Base-by-base conservation (phyloP, 805 yeast species). In the Cyberlindnera misumaiensis region DNA sequence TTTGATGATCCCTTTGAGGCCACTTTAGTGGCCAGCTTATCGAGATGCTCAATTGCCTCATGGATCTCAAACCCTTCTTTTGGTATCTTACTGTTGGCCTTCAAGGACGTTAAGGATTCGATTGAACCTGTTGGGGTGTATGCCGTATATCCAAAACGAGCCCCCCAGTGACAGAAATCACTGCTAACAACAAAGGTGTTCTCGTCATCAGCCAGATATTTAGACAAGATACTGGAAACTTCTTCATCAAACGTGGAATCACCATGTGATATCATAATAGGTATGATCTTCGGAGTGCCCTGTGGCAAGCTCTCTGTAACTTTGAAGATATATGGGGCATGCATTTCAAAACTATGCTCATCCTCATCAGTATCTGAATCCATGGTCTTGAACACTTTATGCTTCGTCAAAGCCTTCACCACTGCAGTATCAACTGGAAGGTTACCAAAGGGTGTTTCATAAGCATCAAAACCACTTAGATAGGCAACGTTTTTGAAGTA, bases 111-210 rank as follows among this genome's bases (percentile, higher is more conserved):
- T 27, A 59, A 30, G 17, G 56, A 52, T 1, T 42, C 40, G 3
- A 55, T 28, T 0, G 43, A 32, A 0, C 44, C 45, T 13, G 45
- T 39, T 14, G 50, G 37, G 0, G 77, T 67, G 45, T 77, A 80
- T 6, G 64, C 61, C 3, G 73, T 74, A 51, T 76, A 83, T 11
- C 72, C 73, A 52, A 82, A 83, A 28, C 85, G 58, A 3, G 66
- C 48, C 1, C 89, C 89, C 98, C 98, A 93, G 56, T 93, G 98
- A 55, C 97, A 89, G 53, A 93, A 93, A 63, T 93, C 98, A 2
- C 90, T 75, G 55, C 95, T 83, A 4, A 93, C 70, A 12, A 86
- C 76, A 58, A 93, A 84, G 2, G 86, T 80, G 49, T 75, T 77
- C 17, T 62, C 60, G 24, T 72, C 69, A 48, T 79, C 72, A 5